Evolutionary conservation across 305 asterid genomes (phyloP).

Genomic region (Fraxinus baroniana): DNA sequence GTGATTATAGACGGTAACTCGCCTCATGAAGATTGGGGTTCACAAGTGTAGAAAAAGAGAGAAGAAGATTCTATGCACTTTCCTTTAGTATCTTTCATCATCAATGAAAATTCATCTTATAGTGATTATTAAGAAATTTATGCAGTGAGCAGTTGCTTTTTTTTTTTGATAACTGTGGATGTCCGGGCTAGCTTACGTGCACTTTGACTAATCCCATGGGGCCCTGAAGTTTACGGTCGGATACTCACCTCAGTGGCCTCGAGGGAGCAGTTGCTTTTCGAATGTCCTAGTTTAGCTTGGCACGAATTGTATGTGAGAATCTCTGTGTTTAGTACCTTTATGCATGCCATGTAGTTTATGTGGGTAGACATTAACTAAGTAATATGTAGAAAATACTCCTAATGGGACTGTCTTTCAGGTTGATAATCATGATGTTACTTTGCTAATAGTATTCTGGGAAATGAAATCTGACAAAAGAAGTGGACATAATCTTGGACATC

Average conservation of each 20-base stretch:
- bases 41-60: not conserved
- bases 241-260: too few species aligned
- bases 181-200: too few species aligned
- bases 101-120: not conserved
- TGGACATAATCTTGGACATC: not conserved
- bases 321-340: not conserved
- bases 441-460: not conserved
- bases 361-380: not conserved
- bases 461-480: not conserved
- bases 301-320: not conserved
- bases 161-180: too few species aligned
- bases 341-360: not conserved
- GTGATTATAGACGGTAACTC: not conserved
- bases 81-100: not conserved
- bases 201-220: too few species aligned
- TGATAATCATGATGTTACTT: not conserved
- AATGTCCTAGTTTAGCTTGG: not conserved
- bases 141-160: not conserved
- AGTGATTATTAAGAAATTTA: not conserved
- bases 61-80: not conserved
- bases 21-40: not conserved
- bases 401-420: conserved; percentile 2
- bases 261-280: not conserved
- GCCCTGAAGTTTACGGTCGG: too few species aligned
- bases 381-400: not conserved